Evolutionary conservation across 768 basidiomycete species (phyloP).

Genomic region (Harrya chromipes): DNA sequence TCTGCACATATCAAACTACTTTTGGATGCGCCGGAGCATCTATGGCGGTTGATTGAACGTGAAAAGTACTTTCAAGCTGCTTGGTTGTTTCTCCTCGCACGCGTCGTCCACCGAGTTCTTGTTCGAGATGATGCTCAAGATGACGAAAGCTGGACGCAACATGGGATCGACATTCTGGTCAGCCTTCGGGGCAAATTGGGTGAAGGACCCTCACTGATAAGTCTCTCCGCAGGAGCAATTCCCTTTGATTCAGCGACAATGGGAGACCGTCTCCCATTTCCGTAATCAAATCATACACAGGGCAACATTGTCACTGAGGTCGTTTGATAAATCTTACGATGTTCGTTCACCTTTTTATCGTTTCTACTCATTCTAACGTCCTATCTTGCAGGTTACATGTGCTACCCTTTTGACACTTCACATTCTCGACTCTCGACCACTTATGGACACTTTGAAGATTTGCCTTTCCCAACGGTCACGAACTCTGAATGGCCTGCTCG

Average conservation of each 20-base stretch:
- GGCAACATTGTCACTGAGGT: slow-evolving; percentile 79
- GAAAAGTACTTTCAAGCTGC: slow-evolving; percentile 80
- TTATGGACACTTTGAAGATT: slow-evolving; percentile 66
- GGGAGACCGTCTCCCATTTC: slow-evolving; percentile 87
- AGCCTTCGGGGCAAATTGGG: slow-evolving; percentile 12
- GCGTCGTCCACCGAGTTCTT: slow-evolving; percentile 79
- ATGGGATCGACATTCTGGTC: slow-evolving; percentile 64
- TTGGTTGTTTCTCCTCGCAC: slow-evolving; percentile 82
- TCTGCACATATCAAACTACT: slow-evolving; percentile 91
- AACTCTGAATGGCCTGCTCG: slow-evolving; percentile 46
- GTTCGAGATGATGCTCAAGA: slow-evolving; percentile 62
- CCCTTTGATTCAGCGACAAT: slow-evolving; percentile 87
- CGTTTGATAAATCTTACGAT: slow-evolving; percentile 48
- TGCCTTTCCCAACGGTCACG: slow-evolving; percentile 71
- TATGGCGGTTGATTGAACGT: slow-evolving; percentile 84
- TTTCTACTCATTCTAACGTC: neutral
- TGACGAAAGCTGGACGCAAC: slow-evolving; percentile 54
- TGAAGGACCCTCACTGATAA: neutral
- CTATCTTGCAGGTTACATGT: slow-evolving; percentile 55
- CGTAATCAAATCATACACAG: slow-evolving; percentile 85
- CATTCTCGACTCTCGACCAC: slow-evolving; percentile 82
- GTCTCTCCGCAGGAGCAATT: slow-evolving; percentile 63
- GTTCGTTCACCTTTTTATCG: slow-evolving; percentile 33
- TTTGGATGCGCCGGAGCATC: slow-evolving; percentile 86
- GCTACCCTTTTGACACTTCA: slow-evolving; percentile 80